Evolutionary conservation across 2,329 filamentous ascomycete genomes (phyloP).

Genomic region (Pseudofabraea citricarpa): DNA sequence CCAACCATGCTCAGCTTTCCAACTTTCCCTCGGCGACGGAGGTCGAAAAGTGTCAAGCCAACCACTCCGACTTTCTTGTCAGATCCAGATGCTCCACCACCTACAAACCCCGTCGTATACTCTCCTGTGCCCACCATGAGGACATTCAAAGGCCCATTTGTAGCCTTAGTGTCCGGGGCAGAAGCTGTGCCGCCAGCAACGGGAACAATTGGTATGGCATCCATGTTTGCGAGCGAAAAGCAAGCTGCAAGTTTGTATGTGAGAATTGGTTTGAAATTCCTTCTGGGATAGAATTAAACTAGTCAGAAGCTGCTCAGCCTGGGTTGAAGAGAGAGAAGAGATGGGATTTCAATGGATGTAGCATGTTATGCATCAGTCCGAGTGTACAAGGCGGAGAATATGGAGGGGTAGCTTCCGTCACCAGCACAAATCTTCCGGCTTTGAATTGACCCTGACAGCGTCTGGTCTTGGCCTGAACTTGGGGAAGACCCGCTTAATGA

Average conservation of each 20-base stretch:
- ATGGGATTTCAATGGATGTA: background rate
- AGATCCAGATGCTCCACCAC: constrained; percentile 73
- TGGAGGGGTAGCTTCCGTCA: background rate
- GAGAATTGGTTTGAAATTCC: no score
- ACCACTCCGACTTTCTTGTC: constrained; percentile 98
- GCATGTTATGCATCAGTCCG: background rate
- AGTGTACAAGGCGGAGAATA: constrained; percentile 3
- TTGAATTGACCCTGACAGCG: constrained; percentile 6
- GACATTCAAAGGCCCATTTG: constrained; percentile 23
- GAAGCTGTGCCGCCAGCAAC: no score
- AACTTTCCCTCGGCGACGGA: constrained; percentile 84
- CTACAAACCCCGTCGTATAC: constrained; percentile 94
- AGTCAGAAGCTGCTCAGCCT: no score
- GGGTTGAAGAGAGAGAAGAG: background rate
- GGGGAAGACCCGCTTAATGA: background rate
- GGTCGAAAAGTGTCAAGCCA: constrained; percentile 82
- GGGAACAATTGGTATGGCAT: no score
- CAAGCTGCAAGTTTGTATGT: no score
- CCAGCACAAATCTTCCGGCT: constrained; percentile 4
- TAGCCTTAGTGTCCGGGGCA: no score
- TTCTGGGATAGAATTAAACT: no score
- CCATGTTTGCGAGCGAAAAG: no score
- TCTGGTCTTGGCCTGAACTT: background rate
- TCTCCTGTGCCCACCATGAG: constrained; percentile 70
- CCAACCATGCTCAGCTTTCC: constrained; percentile 84